phyloP scores from a whole-genome alignment of 805 yeast species.

The Lachancea kluyveri region DNA sequence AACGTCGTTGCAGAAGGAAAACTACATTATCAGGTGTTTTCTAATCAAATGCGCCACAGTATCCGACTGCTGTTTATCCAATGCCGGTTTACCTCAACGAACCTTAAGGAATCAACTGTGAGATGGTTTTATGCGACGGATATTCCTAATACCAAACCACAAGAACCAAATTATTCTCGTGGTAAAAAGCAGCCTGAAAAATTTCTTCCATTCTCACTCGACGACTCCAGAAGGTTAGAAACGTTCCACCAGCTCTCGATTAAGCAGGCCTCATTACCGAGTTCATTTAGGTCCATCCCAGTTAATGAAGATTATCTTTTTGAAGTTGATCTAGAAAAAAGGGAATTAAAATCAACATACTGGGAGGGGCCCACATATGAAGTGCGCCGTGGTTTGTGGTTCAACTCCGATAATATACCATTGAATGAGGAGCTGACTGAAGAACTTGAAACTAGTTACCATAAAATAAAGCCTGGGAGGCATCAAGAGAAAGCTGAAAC shows the following conservation, averaged over 20 bases:
- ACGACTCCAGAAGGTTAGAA: conserved; percentile 63
- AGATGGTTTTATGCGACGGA: conserved; percentile 86
- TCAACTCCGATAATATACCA: conserved; percentile 51
- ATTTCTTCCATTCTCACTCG: conserved; percentile 59
- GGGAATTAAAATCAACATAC: conserved; percentile 60
- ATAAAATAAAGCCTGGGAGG: conserved; percentile 33
- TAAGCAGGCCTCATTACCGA: conserved; percentile 3
- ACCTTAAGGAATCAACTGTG: conserved; percentile 6
- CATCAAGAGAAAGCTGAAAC: conserved; percentile 10
- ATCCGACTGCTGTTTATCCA: too few species aligned
- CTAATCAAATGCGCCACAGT: too few species aligned
- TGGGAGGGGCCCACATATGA: conserved; percentile 89
- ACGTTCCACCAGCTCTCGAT: conserved; percentile 30
- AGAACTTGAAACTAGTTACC: conserved; percentile 54
- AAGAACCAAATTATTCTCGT: conserved; percentile 41
- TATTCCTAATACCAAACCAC: conserved; percentile 63
- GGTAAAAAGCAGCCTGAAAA: conserved; percentile 35
- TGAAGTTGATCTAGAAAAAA: conserved; percentile 54
- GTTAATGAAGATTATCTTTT: conserved; percentile 82
- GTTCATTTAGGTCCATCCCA: conserved; percentile 31
- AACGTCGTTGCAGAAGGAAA: too few species aligned
- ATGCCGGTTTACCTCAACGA: too few species aligned
- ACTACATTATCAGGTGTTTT: too few species aligned
- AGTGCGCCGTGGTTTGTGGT: conserved; percentile 85
- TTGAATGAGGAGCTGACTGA: conserved; percentile 43